Evolutionary conservation across 441 rosid genomes (phyloP).

Genomic region (Brassica balearica): DNA sequence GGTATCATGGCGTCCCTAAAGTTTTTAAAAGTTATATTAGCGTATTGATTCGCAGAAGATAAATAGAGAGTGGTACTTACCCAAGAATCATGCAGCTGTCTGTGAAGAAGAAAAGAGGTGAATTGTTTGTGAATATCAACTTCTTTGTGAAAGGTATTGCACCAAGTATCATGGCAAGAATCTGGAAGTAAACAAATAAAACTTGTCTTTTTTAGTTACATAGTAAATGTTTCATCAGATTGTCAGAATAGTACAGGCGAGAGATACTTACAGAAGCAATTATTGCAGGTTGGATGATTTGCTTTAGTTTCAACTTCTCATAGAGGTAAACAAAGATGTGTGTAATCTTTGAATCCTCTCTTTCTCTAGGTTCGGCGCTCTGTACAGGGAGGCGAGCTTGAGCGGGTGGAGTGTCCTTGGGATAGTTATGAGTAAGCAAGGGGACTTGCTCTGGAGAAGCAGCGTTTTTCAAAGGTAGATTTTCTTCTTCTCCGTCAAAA

Average conservation of each 20-base stretch:
- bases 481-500: constrained; percentile 63
- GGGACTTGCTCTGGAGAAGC: constrained; percentile 68
- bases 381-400: constrained; percentile 57
- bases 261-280: constrained; percentile 83
- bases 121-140: constrained; percentile 79
- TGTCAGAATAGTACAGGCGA: constrained; percentile 15
- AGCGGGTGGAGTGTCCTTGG: constrained; percentile 58
- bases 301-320: constrained; percentile 90
- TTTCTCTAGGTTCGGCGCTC: constrained; percentile 47
- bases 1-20: constrained; percentile 99
- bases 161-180: constrained; percentile 89
- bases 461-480: constrained; percentile 49
- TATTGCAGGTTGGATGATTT: constrained; percentile 92
- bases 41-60: constrained; percentile 3
- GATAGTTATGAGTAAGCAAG: constrained; percentile 53
- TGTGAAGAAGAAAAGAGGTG: constrained; percentile 95
- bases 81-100: constrained; percentile 99
- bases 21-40: constrained; percentile 24
- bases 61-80: constrained; percentile 53
- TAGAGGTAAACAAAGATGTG: constrained; percentile 57
- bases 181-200: constrained; percentile 58
- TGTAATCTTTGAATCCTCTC: constrained; percentile 58
- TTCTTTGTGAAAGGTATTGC: constrained; percentile 74
- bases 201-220: constrained; percentile 27
- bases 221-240: constrained; percentile 1